Evolutionary conservation across 148 eudicot species (phyloP).

Genomic region (Pharnaceum exiguum): DNA sequence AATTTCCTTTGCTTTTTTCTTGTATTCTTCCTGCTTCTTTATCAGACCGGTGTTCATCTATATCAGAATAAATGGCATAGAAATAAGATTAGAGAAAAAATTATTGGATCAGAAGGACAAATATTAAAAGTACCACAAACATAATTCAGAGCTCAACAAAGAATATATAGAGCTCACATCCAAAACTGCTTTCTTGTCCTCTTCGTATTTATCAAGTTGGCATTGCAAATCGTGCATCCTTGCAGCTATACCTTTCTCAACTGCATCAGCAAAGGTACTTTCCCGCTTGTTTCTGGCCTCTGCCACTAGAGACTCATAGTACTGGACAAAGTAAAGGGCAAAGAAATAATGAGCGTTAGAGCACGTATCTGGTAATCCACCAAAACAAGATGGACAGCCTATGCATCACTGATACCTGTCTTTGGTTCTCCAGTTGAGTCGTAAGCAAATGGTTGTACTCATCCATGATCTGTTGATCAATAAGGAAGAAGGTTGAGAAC

Average conservation of each 20-base stretch:
- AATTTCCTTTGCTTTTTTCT: slow-evolving; percentile 46
- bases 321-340: slow-evolving; percentile 34
- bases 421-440: slow-evolving; percentile 76
- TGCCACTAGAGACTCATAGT: slow-evolving; percentile 67
- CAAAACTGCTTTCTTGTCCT: slow-evolving; percentile 44
- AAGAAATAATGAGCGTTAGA: not conserved
- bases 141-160: not conserved
- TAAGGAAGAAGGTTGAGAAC: not conserved
- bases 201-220: slow-evolving; percentile 40
- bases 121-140: not conserved
- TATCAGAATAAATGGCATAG: slow-evolving; percentile 1
- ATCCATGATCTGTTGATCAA: slow-evolving; percentile 51
- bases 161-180: slow-evolving; percentile 33
- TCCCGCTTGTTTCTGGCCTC: slow-evolving; percentile 70
- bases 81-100: not conserved
- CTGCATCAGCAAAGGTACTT: slow-evolving; percentile 38
- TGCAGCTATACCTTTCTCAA: slow-evolving; percentile 49
- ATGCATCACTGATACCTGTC: slow-evolving; percentile 53
- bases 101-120: not conserved
- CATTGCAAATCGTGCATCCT: slow-evolving; percentile 53
- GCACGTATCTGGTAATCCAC: not conserved
- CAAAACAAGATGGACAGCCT: not conserved
- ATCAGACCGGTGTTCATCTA: slow-evolving; percentile 62
- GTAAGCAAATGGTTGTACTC: slow-evolving; percentile 95
- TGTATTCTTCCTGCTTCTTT: slow-evolving; percentile 62